Base-by-base conservation (phyloP, 2,329 filamentous ascomycete genomes). In the Botrytis fabae region DNA sequence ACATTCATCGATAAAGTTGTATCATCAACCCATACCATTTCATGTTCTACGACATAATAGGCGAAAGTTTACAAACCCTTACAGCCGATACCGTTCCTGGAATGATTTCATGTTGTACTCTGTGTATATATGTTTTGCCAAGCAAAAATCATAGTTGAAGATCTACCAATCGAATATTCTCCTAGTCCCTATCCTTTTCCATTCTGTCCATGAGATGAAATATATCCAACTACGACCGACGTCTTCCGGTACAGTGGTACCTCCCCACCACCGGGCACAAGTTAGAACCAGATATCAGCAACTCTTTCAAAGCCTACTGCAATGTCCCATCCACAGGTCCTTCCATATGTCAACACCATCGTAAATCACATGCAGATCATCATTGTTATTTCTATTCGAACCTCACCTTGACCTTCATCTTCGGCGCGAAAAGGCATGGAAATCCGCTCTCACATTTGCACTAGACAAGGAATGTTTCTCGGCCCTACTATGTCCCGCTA, bases 391-490 rank as follows among this genome's bases (percentile, higher is more conserved):
- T 10, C 4, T 38, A 4, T 14, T 28, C 2, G 2, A 48, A 7
- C 7, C 14, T 70, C 51, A 62, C 20, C 22, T 25, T 9, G 40
- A 9, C 28, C 20, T 51, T 54, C n/a, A n/a, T 54, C n/a, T 28
- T 18, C 51, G 74, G 74, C 66, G 73, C 62, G 71, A 75, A 28
- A 68, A 71, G 64, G 74, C 70, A 32, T 75, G 73, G 70, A 51
- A 25, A 59, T 76, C 20, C 59, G 60, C 18, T 70, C 73, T 40
- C 71, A 74, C 28, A 63, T 70, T 18, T 78, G 75, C 64, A 77
- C 75, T 14, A 74, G 74, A 16, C 38, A 72, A 8, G 76, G 74
- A 65, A 66, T 74, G 35, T 77, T 77, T 60, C 44, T 60, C 44
- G 51, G 73, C n/a, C 68, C 75, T 20, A 61, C 40, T 8, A 71